Conservation (phyloP, 768 basidiomycete species). For the Suillus luteus region DNA sequence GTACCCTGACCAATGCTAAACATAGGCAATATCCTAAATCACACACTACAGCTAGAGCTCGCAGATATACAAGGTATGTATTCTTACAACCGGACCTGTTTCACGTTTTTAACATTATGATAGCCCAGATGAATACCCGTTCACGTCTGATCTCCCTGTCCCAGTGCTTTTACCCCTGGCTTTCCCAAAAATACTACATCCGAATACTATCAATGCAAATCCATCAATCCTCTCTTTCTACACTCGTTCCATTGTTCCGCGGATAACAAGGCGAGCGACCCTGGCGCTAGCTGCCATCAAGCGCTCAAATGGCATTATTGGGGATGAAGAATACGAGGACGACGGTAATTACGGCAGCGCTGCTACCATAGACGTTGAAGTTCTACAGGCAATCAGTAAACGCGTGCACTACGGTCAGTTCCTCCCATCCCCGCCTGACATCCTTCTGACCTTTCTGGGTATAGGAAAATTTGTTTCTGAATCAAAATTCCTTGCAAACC, state of each 20-base stretch:
- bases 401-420: slow-evolving; percentile 93
- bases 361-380: slow-evolving; percentile 92
- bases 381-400: slow-evolving; percentile 97
- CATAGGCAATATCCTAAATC: slow-evolving; percentile 8
- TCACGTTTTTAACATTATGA: slow-evolving; percentile 2
- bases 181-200: slow-evolving; percentile 78
- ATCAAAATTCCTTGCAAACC: slow-evolving; percentile 89
- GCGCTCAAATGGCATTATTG: slow-evolving; percentile 64
- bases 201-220: slow-evolving; percentile 86
- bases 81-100: not conserved
- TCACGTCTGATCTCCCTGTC: slow-evolving; percentile 77
- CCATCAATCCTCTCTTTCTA: slow-evolving; percentile 88
- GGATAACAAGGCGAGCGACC: slow-evolving; percentile 78
- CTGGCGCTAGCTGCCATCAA: slow-evolving; percentile 63
- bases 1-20: slow-evolving; percentile 32
- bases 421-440: not conserved
- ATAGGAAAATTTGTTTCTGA: slow-evolving; percentile 99
- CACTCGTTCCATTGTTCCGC: slow-evolving; percentile 82
- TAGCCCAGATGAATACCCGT: slow-evolving; percentile 98
- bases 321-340: slow-evolving; percentile 77
- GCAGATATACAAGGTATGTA: slow-evolving; percentile 89
- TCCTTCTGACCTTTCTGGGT: slow-evolving; percentile 10
- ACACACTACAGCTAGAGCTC: slow-evolving; percentile 76
- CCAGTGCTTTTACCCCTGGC: slow-evolving; percentile 75
- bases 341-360: slow-evolving; percentile 98